Conservation (phyloP, 2,329 filamentous ascomycete genomes). For the Incumbomyces lentus region DNA sequence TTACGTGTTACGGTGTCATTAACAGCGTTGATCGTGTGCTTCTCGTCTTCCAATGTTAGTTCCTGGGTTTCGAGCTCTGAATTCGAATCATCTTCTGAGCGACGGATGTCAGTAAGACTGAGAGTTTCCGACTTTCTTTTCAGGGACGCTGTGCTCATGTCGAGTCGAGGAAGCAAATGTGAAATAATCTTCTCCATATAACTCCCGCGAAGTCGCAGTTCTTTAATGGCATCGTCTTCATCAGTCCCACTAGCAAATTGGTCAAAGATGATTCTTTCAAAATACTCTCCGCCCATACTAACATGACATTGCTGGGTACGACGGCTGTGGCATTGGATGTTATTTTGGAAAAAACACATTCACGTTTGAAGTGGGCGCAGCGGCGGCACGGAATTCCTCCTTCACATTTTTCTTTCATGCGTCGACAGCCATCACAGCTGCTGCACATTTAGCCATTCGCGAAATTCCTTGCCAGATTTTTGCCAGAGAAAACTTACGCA, state of each 20-base stretch:
- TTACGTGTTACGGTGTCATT: slow-evolving; percentile 31
- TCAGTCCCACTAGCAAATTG: no score
- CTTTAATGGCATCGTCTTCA: no score
- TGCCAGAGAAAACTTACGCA: no score
- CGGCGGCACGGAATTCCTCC: slow-evolving; percentile 45
- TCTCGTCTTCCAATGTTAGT: slow-evolving; percentile 32
- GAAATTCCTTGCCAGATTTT: no score
- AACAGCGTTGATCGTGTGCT: slow-evolving; percentile 31
- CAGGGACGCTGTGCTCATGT: slow-evolving; percentile 33
- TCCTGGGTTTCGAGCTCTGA: slow-evolving; percentile 27
- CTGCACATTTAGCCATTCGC: no score
- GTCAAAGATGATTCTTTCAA: no score
- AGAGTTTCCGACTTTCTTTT: slow-evolving; percentile 35
- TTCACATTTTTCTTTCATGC: slow-evolving; percentile 48
- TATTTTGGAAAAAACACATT: slow-evolving; percentile 39
- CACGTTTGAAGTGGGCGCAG: slow-evolving; percentile 41
- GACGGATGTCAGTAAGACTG: slow-evolving; percentile 17
- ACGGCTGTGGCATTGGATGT: slow-evolving; percentile 20
- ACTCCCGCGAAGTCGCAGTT: slow-evolving; percentile 27
- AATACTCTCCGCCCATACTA: no score
- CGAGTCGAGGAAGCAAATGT: slow-evolving; percentile 38
- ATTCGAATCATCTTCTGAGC: slow-evolving; percentile 21
- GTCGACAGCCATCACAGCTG: slow-evolving; percentile 46
- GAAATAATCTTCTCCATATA: slow-evolving; percentile 41
- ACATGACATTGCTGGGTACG: no score